Base-by-base conservation (phyloP, 192 early-diverging fungal species). In the Linnemannia hyalina region DNA sequence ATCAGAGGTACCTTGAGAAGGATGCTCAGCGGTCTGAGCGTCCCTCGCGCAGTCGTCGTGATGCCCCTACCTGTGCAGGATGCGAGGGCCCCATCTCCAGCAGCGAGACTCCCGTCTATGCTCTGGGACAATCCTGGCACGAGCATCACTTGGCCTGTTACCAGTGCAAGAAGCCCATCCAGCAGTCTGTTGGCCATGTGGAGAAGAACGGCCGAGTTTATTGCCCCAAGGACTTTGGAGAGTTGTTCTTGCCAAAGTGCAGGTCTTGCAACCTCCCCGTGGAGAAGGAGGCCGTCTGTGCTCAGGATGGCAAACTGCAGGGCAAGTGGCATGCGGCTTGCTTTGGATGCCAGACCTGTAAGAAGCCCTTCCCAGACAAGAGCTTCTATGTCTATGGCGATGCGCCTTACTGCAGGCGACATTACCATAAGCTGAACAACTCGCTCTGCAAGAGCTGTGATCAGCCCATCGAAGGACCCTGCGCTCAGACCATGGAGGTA, bases 301-400 rank as follows among this genome's bases (percentile, higher is more conserved):
- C 95, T 18, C 89, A 93, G 80, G 93, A 94, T 80, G 89, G 91
- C 10, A 94, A 93, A 71, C 89, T 95, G 36, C 89, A 93, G 60
- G 89, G 91, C 65, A 94, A 94, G 76, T 96, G 92, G 91, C 95
- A 96, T 79, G 82, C 89, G 15, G 91, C 93, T 6, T 96, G 95
- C 73, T 95, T 96, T 85, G 91, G 91, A 22, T 96, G 95, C 82
- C 90, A 92, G 82, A 94, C 90, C 0, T 96, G 96, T 81, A 90
- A 88, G 60, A 83, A 83, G 63, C 91, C 93, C 18, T 96, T 96
- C 82, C 94, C 94, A 10, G 93, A 96, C 78, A 95, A 94, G 76
- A 93, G 91, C 70, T 98, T 98, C 80, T 98, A 97, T 84, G 97
- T 98, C n/a, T 93, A 93, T 84, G 94, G 96, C 2, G 92, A 95